Base-by-base conservation (phyloP, 2,329 filamentous ascomycete genomes). In the Orbilia javanica region DNA sequence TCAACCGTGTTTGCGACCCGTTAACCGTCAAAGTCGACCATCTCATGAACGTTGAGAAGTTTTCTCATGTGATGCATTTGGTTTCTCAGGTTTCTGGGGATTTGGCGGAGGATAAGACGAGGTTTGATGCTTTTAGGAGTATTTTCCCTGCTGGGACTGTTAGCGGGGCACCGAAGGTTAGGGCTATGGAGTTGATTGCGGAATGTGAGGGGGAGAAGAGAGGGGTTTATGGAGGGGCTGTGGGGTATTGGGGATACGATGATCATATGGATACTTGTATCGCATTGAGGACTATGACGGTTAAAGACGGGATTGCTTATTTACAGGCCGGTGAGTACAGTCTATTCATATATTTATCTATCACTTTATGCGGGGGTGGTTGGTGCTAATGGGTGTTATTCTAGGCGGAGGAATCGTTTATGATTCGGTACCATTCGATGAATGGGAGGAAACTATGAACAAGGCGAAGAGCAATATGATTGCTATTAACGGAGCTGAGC, bases 91-190 rank as follows among this genome's bases (percentile, higher is more conserved):
- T 99, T 0, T 97, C 93, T 1, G 95, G 96, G 52, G 88, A 96
- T n/a, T 86, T 98, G 80, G 89, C 96, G 53, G 87, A 89, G 4
- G 94, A 88, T 44, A 94, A 94, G 87, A 95, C 93, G 31, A 89
- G 96, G 74, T 99, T 97, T 85, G 95, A 98, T 83, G 96, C 96
- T 8, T 97, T 99, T 86, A 89, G 95, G 44, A 94, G 92, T 80
- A 97, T 99, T 82, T 99, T 99, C 86, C 96, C 96, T 0, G 96
- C 96, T 3, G 96, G 96, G 70, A 99, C 96, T 0, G 95, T 98
- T 31, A 96, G 92, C 18, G 96, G 96, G 3, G 95, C 96, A 3
- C 96, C 96, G 73, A 99, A 99, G 86, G 94, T 99, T 69, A 90
- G 91, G 79, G 96, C 96, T 1, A 99, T 99, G 96, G 93, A 97